A percentile compares a stretch with the other conserved stretches of the same genome.
Evolutionary conservation across 2,329 filamentous ascomycete species (phyloP).

Genomic region (Calycina marina): DNA sequence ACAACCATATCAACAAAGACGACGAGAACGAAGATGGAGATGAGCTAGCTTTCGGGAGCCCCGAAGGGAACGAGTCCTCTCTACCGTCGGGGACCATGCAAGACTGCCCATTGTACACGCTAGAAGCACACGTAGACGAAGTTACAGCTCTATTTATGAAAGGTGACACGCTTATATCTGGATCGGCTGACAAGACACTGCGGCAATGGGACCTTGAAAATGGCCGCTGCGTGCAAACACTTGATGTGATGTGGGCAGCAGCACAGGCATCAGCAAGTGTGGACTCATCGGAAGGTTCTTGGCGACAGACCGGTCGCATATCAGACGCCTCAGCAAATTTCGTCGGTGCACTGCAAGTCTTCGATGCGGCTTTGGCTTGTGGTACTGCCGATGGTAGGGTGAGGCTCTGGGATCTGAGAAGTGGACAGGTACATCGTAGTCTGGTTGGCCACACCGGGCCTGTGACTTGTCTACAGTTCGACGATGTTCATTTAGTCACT

Average conservation of each 20-base stretch:
- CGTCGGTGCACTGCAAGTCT: conserved; percentile 87
- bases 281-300: conserved; percentile 44
- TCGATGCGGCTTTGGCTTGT: conserved; percentile 88
- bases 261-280: conserved; percentile 70
- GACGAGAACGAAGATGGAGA: conserved; percentile 45
- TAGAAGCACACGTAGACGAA: conserved; percentile 85
- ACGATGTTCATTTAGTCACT: conserved; percentile 88
- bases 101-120: conserved; percentile 77
- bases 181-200: conserved; percentile 92
- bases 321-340: conserved; percentile 67
- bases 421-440: conserved; percentile 92
- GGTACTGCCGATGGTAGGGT: conserved; percentile 98
- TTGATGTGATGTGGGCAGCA: conserved; percentile 96
- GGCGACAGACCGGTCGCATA: conserved; percentile 56
- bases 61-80: conserved; percentile 52
- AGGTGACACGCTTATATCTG: conserved; percentile 81
- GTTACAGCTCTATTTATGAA: conserved; percentile 88
- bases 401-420: conserved; percentile 87
- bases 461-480: conserved; percentile 89
- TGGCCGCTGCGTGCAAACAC: conserved; percentile 91
- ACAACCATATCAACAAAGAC: conserved; percentile 35
- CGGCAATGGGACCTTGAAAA: conserved; percentile 96
- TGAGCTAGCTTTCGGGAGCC: conserved; percentile 58
- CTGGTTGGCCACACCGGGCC: conserved; percentile 91
- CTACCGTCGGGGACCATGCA: conserved; percentile 68